Conservation (phyloP, 2,329 filamentous ascomycete species). For the Arthrobotrys sinensis region DNA sequence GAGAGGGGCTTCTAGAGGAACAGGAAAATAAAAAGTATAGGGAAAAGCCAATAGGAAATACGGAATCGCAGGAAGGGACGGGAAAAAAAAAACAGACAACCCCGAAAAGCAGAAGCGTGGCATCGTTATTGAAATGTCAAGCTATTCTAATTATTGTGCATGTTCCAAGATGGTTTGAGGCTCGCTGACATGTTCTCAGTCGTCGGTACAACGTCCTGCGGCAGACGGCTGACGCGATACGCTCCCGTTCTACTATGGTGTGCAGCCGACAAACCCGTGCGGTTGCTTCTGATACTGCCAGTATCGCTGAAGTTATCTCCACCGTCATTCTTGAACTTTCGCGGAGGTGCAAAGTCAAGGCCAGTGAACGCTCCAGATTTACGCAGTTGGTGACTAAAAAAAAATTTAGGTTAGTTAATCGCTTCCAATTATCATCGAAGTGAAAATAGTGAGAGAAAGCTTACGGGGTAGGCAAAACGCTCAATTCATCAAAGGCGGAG, state of each 20-base stretch:
- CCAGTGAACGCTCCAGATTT: slow-evolving; percentile 84
- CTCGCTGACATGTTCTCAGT: slow-evolving; percentile 76
- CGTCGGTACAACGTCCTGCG: slow-evolving; percentile 85
- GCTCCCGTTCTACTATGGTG: slow-evolving; percentile 84
- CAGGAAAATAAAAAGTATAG: slow-evolving; percentile 51
- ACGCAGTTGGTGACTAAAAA: slow-evolving; percentile 77
- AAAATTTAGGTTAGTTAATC: slow-evolving; percentile 65
- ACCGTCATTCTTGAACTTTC: slow-evolving; percentile 76
- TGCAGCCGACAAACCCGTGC: slow-evolving; percentile 81
- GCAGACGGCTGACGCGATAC: slow-evolving; percentile 87
- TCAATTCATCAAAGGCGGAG: slow-evolving; percentile 88
- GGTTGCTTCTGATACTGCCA: slow-evolving; percentile 80
- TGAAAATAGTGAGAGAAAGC: slow-evolving; percentile 65
- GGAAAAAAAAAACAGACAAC: slow-evolving; percentile 63
- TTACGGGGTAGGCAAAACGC: slow-evolving; percentile 90
- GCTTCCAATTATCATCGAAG: slow-evolving; percentile 68
- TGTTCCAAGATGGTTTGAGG: slow-evolving; percentile 75
- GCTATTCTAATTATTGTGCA: slow-evolving; percentile 65
- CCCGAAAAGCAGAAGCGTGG: slow-evolving; percentile 49
- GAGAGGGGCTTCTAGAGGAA: slow-evolving; percentile 48
- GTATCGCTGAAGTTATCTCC: slow-evolving; percentile 76
- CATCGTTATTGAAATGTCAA: slow-evolving; percentile 35
- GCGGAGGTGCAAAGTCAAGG: slow-evolving; percentile 85
- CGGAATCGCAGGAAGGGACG: slow-evolving; percentile 63
- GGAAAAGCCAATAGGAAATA: slow-evolving; percentile 42